Conservation (phyloP, 1,284 basidiomycete genomes). For the Cryptococcus wingfieldii region DNA sequence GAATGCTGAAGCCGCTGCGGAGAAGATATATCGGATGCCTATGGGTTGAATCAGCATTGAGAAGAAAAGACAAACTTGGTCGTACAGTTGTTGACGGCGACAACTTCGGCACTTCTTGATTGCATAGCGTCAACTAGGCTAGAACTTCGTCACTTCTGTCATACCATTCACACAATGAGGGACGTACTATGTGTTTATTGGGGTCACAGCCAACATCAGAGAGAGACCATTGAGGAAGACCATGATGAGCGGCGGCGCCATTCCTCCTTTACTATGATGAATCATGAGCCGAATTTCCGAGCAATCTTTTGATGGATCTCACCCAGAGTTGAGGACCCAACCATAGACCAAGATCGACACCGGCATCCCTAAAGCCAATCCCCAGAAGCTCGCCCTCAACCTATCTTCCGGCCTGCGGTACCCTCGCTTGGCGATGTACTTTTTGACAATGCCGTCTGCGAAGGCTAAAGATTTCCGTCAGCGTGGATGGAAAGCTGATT, state of each 20-base stretch:
- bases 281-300: not conserved
- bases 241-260: constrained; percentile 37
- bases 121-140: constrained; percentile 56
- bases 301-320: not conserved
- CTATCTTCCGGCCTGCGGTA: constrained; percentile 60
- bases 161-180: not conserved
- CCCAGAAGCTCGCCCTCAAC: constrained; percentile 54
- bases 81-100: constrained; percentile 47
- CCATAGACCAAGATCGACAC: constrained; percentile 43
- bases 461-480: constrained; percentile 31
- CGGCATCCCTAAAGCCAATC: constrained; percentile 53
- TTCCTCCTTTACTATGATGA: constrained; percentile 28
- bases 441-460: constrained; percentile 55
- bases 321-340: constrained; percentile 37
- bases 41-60: too few species aligned
- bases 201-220: constrained; percentile 52
- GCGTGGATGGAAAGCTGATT: not conserved
- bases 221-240: constrained; percentile 50
- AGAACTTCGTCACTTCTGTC: not conserved
- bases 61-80: not conserved
- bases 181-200: constrained; percentile 55
- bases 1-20: constrained; percentile 51
- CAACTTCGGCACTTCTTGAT: constrained; percentile 55
- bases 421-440: constrained; percentile 53
- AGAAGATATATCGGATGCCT: constrained; percentile 27